phyloP scores from a whole-genome alignment of 257 asterid species.

The Solanum pennellii region DNA sequence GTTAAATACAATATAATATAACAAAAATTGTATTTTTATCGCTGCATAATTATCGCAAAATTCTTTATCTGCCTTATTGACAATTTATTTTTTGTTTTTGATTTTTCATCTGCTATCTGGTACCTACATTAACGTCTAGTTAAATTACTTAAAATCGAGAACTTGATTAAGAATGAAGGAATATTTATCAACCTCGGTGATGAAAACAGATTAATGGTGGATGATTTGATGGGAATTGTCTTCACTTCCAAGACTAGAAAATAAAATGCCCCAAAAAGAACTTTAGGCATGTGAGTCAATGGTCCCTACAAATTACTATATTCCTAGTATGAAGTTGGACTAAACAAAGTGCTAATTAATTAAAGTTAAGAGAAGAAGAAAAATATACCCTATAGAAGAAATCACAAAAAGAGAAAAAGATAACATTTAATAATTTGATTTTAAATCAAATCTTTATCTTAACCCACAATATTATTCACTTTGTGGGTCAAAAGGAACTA shows the following conservation, averaged over 20 bases:
- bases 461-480: not conserved
- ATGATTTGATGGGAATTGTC: not conserved
- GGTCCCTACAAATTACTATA: not conserved
- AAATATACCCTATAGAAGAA: not conserved
- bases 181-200: no score
- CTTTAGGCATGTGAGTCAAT: not conserved
- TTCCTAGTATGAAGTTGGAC: not conserved
- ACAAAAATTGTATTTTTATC: accelerated
- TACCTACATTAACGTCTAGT: accelerated
- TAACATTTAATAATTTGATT: not conserved
- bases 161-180: accelerated
- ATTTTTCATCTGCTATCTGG: accelerated
- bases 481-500: not conserved
- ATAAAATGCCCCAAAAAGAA: not conserved
- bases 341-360: not conserved
- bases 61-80: no score
- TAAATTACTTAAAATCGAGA: no score
- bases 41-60: no score
- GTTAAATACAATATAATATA: no score
- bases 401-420: not conserved
- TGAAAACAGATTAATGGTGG: not conserved
- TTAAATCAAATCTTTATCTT: not conserved
- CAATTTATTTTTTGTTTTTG: no score
- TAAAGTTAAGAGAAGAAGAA: not conserved
- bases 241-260: not conserved